Conservation (phyloP, 306 rosid species). For the Casuarina glauca region DNA sequence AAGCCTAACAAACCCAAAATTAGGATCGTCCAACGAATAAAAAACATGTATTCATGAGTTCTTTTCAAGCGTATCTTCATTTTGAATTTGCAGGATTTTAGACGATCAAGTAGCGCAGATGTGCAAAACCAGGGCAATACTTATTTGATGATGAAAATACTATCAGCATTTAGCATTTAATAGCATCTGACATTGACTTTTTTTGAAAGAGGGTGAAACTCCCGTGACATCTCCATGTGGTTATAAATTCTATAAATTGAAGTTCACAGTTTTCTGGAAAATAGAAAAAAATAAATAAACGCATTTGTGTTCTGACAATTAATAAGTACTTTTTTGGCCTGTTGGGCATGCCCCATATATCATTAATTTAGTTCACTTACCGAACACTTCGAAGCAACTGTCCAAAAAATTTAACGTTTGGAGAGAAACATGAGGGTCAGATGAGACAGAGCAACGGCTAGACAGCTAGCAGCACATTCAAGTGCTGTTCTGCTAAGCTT, state of each 20-base stretch:
- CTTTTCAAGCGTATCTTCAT: not conserved
- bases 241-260: not conserved
- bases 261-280: not conserved
- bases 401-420: slow-evolving; percentile 7
- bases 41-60: not conserved
- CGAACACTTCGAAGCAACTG: slow-evolving; percentile 31
- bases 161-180: not conserved
- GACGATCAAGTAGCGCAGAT: not conserved
- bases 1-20: not conserved
- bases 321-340: slow-evolving; percentile 22
- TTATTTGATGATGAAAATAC: not conserved
- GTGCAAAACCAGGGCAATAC: slow-evolving; percentile 4
- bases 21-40: too few species aligned
- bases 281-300: too few species aligned
- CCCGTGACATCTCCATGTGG: slow-evolving; percentile 40
- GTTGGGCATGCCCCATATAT: slow-evolving; percentile 49
- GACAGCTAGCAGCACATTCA: slow-evolving; percentile 20
- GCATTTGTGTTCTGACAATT: slow-evolving; percentile 22
- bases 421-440: slow-evolving; percentile 26
- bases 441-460: slow-evolving; percentile 57
- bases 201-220: slow-evolving; percentile 35
- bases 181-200: not conserved
- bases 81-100: not conserved
- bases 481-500: slow-evolving; percentile 32
- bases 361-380: slow-evolving; percentile 7